These are phyloP conservation scores for Penicillium lagena DNA, from an alignment of 495 filamentous ascomycete species.

Conservation along the genomic window DNA sequence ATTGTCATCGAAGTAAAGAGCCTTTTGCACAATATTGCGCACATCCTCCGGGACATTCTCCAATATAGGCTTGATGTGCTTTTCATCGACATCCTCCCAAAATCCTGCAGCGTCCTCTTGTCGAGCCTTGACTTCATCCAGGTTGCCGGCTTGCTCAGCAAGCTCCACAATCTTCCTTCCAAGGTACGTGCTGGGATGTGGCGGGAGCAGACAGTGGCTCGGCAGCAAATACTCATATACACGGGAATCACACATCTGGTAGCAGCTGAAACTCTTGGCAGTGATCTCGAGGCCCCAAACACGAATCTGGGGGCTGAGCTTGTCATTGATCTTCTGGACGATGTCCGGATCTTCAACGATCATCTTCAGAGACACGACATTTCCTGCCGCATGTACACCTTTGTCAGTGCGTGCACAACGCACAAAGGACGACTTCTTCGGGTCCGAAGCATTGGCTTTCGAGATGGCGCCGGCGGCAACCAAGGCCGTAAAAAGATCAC, in stretches of 20 bases:
- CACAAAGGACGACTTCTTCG: conserved; percentile 90
- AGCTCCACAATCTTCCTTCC: conserved; percentile 69
- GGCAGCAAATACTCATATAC: conserved; percentile 97
- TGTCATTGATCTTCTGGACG: conserved; percentile 81
- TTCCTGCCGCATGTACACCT: conserved; percentile 95
- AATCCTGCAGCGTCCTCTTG: conserved; percentile 73
- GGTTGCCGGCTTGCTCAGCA: conserved; percentile 62
- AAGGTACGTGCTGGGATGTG: conserved; percentile 78
- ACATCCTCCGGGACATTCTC: conserved; percentile 43
- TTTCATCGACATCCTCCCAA: conserved; percentile 75
- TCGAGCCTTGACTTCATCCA: conserved; percentile 57
- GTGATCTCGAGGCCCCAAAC: conserved; percentile 89
- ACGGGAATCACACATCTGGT: conserved; percentile 85
- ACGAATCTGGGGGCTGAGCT: conserved; percentile 80
- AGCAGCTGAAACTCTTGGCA: conserved; percentile 80
- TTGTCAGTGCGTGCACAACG: conserved; percentile 96
- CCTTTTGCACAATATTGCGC: conserved; percentile 32
- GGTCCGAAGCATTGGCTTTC: conserved; percentile 91
- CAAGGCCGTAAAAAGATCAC: conserved; percentile 90
- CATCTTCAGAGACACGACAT: conserved; percentile 90
- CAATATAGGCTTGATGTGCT: conserved; percentile 68
- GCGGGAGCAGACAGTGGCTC: conserved; percentile 82
- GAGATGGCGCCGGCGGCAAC: conserved; percentile 88
- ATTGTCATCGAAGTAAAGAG: conserved; percentile 24
- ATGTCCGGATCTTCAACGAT: conserved; percentile 88